phyloP scores from a whole-genome alignment of 371 early-diverging fungal genomes.

The Mucor sp. region DNA sequence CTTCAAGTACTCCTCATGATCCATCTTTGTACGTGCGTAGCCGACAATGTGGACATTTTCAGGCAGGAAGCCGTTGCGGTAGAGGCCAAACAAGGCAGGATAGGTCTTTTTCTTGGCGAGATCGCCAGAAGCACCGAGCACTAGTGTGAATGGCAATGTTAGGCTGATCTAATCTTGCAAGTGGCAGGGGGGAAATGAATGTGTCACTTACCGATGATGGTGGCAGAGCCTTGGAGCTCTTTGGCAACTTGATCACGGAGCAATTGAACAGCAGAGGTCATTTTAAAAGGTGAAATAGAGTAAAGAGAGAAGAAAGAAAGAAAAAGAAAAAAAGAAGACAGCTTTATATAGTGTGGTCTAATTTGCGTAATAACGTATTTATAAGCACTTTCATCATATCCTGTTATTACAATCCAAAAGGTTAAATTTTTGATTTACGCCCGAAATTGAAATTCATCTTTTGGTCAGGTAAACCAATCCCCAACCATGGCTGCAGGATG shows the following conservation, averaged over 20 bases:
- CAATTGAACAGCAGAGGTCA: constrained; percentile 35
- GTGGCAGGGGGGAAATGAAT: neutral
- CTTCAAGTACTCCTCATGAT: constrained; percentile 76
- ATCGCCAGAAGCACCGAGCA: constrained; percentile 91
- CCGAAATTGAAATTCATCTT: neutral
- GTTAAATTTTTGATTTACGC: constrained; percentile 2
- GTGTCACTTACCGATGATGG: constrained; percentile 49
- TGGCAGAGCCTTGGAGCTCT: constrained; percentile 47
- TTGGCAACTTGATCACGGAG: constrained; percentile 40
- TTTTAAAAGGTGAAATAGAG: constrained; percentile 23
- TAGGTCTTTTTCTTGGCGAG: constrained; percentile 98
- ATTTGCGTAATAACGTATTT: neutral
- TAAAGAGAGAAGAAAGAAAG: neutral
- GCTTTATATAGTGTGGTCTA: neutral
- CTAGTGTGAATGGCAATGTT: constrained; percentile 26
- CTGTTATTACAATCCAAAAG: neutral
- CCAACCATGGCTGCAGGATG: neutral
- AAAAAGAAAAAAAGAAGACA: neutral
- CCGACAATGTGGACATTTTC: constrained; percentile 84
- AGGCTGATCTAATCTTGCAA: neutral
- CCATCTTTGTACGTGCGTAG: constrained; percentile 93
- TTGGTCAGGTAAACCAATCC: neutral
- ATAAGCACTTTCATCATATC: constrained; percentile 1
- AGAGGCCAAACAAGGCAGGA: constrained; percentile 92
- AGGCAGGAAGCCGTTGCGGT: constrained; percentile 76